Base-by-base conservation (phyloP, 106 monocot genomes). In the Apostasia ramifera region DNA sequence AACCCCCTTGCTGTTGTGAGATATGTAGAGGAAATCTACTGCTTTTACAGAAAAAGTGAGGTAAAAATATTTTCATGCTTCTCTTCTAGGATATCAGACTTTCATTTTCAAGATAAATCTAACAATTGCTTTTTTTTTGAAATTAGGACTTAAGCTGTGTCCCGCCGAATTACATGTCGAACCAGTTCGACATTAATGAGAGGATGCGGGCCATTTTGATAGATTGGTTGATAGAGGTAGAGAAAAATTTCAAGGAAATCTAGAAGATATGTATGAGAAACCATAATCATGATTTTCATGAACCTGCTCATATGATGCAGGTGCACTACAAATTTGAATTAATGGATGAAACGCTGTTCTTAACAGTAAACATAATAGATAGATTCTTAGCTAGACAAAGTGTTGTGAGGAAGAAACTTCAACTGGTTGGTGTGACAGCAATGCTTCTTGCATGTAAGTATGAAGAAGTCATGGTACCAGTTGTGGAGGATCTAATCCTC, bases 371-470 rank as follows among this genome's bases (percentile, higher is more conserved):
- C 76, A 82, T 92, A 58, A 92, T 92, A 69, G 95, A 97, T 73
- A 74, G 95, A 79, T 97, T 92, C 73, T 63, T 97, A 62, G 79
- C 76, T 48, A 75, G 68, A 11, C 82, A 92, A 44, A 67, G 66
- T 2, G 86, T 97, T 46, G 75, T 77, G 14, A 88, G 91, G 74
- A 97, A 89, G 81, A 97, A 92, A 73, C 82, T 97, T 53, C 95
- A 97, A 67, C 58, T 97, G 59, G 95, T 97, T 44, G 95, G 95
- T 38, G 82, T 97, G 6, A 97, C 95, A 44, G 91, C 95, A 3
- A 81, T 97, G 95, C 84, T 97, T 55, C 86, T 97, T 57, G 95
- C 95, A 45, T 97, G 95, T 70, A 97, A 97, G 59, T 97, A 92
- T 59, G 95, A 97, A 72, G 95, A 97, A 61, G 86, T 97, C 3